Evolutionary conservation across 1,284 basidiomycete genomes (phyloP), one percentile per base, ranked within the genome.

Genomic region (Cryptococcus sp.): DNA sequence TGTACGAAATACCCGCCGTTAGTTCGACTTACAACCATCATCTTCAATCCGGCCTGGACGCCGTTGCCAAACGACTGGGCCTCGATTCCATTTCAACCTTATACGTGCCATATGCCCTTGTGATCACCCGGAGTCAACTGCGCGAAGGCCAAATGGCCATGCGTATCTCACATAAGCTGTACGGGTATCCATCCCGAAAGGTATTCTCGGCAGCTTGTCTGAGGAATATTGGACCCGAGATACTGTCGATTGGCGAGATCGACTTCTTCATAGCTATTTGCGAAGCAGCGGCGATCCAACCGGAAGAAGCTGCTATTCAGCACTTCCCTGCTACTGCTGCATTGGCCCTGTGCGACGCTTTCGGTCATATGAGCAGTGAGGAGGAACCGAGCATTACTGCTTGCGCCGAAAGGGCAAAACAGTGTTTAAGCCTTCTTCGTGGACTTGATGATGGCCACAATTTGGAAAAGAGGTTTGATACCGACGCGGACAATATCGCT

Each of bases 71-170:
- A 26, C 82, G 86, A 10, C 81, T 98, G 56, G 92, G 92, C 11
- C 79, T 97, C 46, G 58, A 76, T 1, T 80, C 79, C 2, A 80
- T 88, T n/a, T 81, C 85, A 5, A 80, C 82, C 3, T 82, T 98
- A 5, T 97, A 90, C 68, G 82, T 86, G 59, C 82, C 86, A 5
- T 93, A 96, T 72, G 87, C 88, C 0, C 85, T 86, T 1, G 88
- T 91, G 64, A 81, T 95, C 57, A 65, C 78, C 15, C 67, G 61
- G 54, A 69, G 68, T 44, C 68, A 78, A 49, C 55, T 74, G 0
- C 50, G 56, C 2, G 61, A 64, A 7, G 63, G 61, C 3, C 78
- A 82, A 25, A 85, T 88, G 59, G 83, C 91, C 37, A 77, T 87
- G 52, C 80, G 81, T 17, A 79, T 95, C 16, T 86, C 89, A 6